These are phyloP conservation scores for Phytophthora crassamura DNA, from an alignment of 352 stramenopile species.

Conservation along the genomic window DNA sequence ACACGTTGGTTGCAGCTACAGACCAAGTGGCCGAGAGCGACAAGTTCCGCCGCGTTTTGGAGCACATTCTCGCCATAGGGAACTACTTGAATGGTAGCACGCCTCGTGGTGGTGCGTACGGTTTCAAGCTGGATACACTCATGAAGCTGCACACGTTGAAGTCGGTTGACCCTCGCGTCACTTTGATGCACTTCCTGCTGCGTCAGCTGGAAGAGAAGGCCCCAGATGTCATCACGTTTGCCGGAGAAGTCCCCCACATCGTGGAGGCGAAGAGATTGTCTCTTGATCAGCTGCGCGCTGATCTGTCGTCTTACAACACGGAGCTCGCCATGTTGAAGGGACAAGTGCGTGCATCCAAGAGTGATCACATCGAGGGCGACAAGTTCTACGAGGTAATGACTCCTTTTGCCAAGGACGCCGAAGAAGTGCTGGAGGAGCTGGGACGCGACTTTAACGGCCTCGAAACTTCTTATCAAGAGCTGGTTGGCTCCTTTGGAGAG, in stretches of 20 bases:
- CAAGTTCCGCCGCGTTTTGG: constrained; percentile 80
- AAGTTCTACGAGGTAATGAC: constrained; percentile 86
- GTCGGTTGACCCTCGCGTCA: constrained; percentile 78
- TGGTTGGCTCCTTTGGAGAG: constrained; percentile 86
- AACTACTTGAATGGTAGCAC: constrained; percentile 94
- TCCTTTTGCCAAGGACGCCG: constrained; percentile 82
- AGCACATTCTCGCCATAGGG: constrained; percentile 89
- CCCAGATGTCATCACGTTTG: constrained; percentile 81
- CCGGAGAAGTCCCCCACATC: constrained; percentile 81
- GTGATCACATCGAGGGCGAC: constrained; percentile 72
- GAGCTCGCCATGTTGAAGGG: constrained; percentile 87
- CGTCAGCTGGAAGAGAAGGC: constrained; percentile 81
- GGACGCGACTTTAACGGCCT: constrained; percentile 76
- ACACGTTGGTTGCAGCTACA: constrained; percentile 81
- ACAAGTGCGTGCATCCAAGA: constrained; percentile 82
- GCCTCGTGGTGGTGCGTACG: constrained; percentile 87
- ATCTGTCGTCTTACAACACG: constrained; percentile 84
- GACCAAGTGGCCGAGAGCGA: constrained; percentile 84
- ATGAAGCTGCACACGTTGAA: constrained; percentile 91
- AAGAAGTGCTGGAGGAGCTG: constrained; percentile 83
- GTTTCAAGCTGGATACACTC: constrained; percentile 92
- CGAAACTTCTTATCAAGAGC: constrained; percentile 78
- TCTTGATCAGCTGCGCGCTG: constrained; percentile 81
- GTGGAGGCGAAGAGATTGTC: constrained; percentile 80
- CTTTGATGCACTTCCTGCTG: constrained; percentile 84